Evolutionary conservation across 441 rosid genomes (phyloP).

Genomic region (Pelargonium fulgidum): DNA sequence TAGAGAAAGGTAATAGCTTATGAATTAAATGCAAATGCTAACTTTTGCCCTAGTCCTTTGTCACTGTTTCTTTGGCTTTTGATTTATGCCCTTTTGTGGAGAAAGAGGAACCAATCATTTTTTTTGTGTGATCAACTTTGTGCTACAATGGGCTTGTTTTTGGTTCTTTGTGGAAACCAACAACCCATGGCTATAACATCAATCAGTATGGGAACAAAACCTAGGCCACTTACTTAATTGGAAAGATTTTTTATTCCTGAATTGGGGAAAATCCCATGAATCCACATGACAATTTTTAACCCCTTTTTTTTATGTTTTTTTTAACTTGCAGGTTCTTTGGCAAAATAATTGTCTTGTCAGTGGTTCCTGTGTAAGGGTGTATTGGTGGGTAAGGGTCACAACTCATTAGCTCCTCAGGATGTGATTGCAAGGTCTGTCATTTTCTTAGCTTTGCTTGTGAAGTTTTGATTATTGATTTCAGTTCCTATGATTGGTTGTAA

Average conservation of each 20-base stretch:
- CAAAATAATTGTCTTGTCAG: neutral
- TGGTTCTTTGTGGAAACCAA: slow-evolving; percentile 27
- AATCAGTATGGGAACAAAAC: slow-evolving; percentile 18
- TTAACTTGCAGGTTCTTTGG: slow-evolving; percentile 10
- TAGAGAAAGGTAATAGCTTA: slow-evolving; percentile 14
- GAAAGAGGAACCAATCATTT: slow-evolving; percentile 35
- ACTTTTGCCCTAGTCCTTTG: slow-evolving; percentile 16
- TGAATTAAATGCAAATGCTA: slow-evolving; percentile 16
- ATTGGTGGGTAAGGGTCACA: neutral
- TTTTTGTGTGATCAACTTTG: slow-evolving; percentile 23
- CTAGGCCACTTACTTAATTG: slow-evolving; percentile 15
- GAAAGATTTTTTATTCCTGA: slow-evolving; percentile 20
- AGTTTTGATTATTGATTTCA: slow-evolving; percentile 7
- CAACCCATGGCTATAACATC: slow-evolving; percentile 19
- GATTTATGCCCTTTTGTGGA: slow-evolving; percentile 31
- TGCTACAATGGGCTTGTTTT: slow-evolving; percentile 30
- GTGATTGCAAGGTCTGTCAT: slow-evolving; percentile 38
- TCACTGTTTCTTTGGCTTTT: slow-evolving; percentile 28
- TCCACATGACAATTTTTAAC: slow-evolving; percentile 16
- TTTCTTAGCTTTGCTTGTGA: slow-evolving; percentile 11
- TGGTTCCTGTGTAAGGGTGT: neutral
- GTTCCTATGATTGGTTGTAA: neutral
- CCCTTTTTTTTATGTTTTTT: slow-evolving; percentile 13
- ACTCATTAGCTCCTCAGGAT: slow-evolving; percentile 14
- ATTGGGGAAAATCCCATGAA: slow-evolving; percentile 22